A percentile compares a stretch with the other conserved stretches of the same genome.
Evolutionary conservation across 2,329 filamentous ascomycete genomes (phyloP).

Genomic region (Pseudocercospora eumusae): DNA sequence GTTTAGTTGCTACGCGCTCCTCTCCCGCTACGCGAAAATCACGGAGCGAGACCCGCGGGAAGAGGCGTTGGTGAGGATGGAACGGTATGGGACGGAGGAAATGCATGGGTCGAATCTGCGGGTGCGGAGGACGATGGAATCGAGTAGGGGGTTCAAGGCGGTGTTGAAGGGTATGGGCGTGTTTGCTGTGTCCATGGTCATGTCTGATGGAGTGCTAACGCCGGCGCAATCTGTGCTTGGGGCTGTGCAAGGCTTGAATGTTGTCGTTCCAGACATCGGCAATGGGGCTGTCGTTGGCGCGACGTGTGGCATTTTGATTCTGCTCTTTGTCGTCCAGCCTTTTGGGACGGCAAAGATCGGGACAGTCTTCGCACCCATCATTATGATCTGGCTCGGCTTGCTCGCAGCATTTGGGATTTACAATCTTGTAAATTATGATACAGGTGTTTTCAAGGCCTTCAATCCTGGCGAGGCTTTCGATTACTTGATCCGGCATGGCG

Average conservation of each 20-base stretch:
- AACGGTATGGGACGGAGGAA: slow-evolving; percentile 60
- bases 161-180: slow-evolving; percentile 64
- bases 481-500: slow-evolving; percentile 61
- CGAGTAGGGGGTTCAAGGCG: slow-evolving; percentile 53
- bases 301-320: slow-evolving; percentile 64
- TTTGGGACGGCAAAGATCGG: slow-evolving; percentile 64
- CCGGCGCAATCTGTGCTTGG: slow-evolving; percentile 71
- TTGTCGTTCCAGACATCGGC: slow-evolving; percentile 59
- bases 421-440: slow-evolving; percentile 51
- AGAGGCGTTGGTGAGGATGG: slow-evolving; percentile 58
- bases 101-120: slow-evolving; percentile 54
- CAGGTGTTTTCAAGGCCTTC: slow-evolving; percentile 55
- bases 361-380: slow-evolving; percentile 62
- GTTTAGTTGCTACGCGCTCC: slow-evolving; percentile 66
- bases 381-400: slow-evolving; percentile 65
- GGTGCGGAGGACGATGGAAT: slow-evolving; percentile 61
- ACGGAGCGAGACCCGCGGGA: slow-evolving; percentile 60
- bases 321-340: slow-evolving; percentile 66
- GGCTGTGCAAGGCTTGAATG: slow-evolving; percentile 62
- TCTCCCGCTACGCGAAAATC: slow-evolving; percentile 64
- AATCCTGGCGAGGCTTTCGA: slow-evolving; percentile 59
- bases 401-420: slow-evolving; percentile 66
- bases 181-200: slow-evolving; percentile 67
- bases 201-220: slow-evolving; percentile 66
- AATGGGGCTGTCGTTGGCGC: slow-evolving; percentile 63